Evolutionary conservation across 2,329 filamentous ascomycete genomes (phyloP).

Genomic region (Fusarium devonianum): DNA sequence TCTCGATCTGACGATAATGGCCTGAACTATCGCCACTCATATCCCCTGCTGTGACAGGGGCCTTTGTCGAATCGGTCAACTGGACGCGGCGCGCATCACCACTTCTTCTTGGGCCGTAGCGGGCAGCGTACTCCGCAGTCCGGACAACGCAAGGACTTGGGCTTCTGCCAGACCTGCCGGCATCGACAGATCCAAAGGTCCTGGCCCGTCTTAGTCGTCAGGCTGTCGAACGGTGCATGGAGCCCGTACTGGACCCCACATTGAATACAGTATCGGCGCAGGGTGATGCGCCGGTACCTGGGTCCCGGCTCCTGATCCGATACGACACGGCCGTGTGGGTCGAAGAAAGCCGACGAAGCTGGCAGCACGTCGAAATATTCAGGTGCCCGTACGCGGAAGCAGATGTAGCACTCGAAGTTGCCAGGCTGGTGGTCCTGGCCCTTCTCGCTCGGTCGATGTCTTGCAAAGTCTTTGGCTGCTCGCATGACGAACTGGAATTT

Average conservation of each 20-base stretch:
- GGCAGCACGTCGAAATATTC: slow-evolving; percentile 51
- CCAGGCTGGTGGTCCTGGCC: slow-evolving; percentile 49
- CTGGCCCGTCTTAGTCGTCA: slow-evolving; percentile 48
- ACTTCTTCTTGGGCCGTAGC: slow-evolving; percentile 46
- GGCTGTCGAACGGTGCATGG: slow-evolving; percentile 48
- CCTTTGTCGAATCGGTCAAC: too few relatives aligned
- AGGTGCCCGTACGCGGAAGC: slow-evolving; percentile 51
- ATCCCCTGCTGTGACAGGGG: slow-evolving; percentile 8
- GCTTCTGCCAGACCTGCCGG: slow-evolving; percentile 48
- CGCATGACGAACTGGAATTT: slow-evolving; percentile 52
- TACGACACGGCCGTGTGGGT: slow-evolving; percentile 43
- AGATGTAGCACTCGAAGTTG: slow-evolving; percentile 53
- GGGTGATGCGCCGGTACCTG: slow-evolving; percentile 42
- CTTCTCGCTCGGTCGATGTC: slow-evolving; percentile 50
- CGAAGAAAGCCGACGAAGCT: slow-evolving; percentile 44
- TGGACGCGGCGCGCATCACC: slow-evolving; percentile 17
- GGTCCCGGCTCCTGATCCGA: slow-evolving; percentile 41
- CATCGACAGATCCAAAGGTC: slow-evolving; percentile 53
- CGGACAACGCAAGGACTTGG: slow-evolving; percentile 46
- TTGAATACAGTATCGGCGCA: slow-evolving; percentile 53
- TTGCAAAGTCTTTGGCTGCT: slow-evolving; percentile 51
- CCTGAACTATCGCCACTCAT: neutral
- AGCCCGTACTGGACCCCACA: slow-evolving; percentile 51
- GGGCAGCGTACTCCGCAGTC: slow-evolving; percentile 48
- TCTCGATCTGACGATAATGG: neutral